A percentile compares a stretch with the other conserved stretches of the same genome.
Conservation (phyloP, 1,139 yeast species). For the Hansenula sp. region DNA sequence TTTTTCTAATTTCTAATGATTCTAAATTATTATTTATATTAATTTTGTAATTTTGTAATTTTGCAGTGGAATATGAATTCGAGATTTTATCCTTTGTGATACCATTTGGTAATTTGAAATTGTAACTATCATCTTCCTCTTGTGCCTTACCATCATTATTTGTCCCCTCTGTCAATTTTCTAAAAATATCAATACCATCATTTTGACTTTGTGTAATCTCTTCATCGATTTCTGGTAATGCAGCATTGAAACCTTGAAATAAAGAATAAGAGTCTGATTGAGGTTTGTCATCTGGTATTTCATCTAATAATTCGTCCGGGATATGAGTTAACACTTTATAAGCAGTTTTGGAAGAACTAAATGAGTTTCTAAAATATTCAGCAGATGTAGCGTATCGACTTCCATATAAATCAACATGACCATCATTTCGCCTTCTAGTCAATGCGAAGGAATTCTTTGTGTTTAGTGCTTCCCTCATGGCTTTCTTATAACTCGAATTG, state of each 20-base stretch:
- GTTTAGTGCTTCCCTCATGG: conserved; percentile 40
- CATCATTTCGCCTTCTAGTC: conserved; percentile 8
- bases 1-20: conserved; percentile 56
- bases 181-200: conserved; percentile 14
- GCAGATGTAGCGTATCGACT: conserved; percentile 22
- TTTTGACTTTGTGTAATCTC: conserved; percentile 23
- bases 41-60: conserved; percentile 33
- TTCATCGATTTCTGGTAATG: conserved; percentile 43
- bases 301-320: conserved; percentile 52
- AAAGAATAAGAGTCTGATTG: conserved; percentile 38
- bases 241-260: conserved; percentile 66
- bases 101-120: conserved; percentile 30
- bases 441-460: conserved; percentile 23
- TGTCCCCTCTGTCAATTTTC: conserved; percentile 11
- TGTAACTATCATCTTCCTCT: conserved; percentile 18
- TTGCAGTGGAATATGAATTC: conserved; percentile 34
- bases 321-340: conserved; percentile 43
- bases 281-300: conserved; percentile 36
- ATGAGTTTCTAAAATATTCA: conserved; percentile 28
- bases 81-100: conserved; percentile 36
- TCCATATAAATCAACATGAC: conserved; percentile 25
- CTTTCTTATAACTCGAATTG: conserved; percentile 39
- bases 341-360: conserved; percentile 32
- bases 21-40: conserved; percentile 45
- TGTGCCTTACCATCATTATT: conserved; percentile 15